Evolutionary conservation across 2,329 filamentous ascomycete genomes (phyloP), one percentile per base, ranked within the genome.

Genomic region (Exserohilum rostratum): DNA sequence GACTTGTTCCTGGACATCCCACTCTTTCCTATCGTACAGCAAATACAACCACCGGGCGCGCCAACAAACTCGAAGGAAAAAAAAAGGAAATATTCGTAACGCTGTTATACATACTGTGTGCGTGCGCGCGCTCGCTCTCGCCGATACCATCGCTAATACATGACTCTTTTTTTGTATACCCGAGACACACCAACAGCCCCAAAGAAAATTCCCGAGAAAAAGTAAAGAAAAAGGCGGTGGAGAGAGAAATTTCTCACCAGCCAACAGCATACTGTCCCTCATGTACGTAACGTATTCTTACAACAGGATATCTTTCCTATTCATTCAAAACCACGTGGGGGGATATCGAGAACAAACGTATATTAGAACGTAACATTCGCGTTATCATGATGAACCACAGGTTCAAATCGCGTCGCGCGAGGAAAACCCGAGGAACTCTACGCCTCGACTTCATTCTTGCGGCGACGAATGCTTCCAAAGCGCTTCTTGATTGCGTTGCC

Each of bases 401-500:
- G 22, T n/a, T 50, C 46, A 3, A 39, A 44, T 3, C 37, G 43
- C 25, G 37, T 46, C 5, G 43, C 20, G 38, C 46, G 34, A 6
- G 35, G 35, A 13, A 51, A 57, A 25, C 53, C 52, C 34, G 53
- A 50, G 20, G 47, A 44, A 18, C 49, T 55, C 61, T 67, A 68
- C 44, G 59, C 55, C 51, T 63, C 65, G 12, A 60, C 55, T 6
- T 67, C 69, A 22, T 65, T 67, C 61, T 67, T 71, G 52, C 68
- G 64, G 55, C 73, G 75, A 53, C 78, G 74, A 46, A 81, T 63
- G 62, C 77, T 80, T 40, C 78, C 78, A 42, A 81, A 74, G 20
- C 79, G 71, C 72, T 76, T 80, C 75, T 79, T 81, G 55, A 82
- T 51, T 5, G 76, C 71, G 15, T 70, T 72, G 18, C 72, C 68